These are phyloP conservation scores for Adiantum capillusveneris DNA, from an alignment of 75 land plant species.

Conservation along the genomic window DNA sequence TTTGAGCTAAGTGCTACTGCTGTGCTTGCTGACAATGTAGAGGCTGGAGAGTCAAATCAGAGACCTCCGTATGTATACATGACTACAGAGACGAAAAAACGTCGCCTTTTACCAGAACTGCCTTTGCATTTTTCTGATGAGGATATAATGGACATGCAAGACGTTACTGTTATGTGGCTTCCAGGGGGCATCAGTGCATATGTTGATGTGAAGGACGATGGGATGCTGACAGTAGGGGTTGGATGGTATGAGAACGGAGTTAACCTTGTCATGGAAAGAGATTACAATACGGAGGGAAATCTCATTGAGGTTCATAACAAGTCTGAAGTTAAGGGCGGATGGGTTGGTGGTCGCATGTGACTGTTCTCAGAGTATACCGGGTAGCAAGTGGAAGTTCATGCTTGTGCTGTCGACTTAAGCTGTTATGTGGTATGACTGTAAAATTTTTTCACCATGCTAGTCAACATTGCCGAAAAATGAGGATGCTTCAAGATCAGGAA, in stretches of 20 bases:
- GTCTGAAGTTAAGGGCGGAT: constrained; percentile 84
- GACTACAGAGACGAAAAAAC: constrained; percentile 64
- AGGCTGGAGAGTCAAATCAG: constrained; percentile 9
- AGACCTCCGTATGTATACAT: constrained; percentile 51
- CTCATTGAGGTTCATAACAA: constrained; percentile 69
- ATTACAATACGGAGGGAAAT: constrained; percentile 78
- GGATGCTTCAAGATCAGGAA: no score
- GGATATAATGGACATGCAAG: constrained; percentile 63
- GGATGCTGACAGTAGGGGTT: constrained; percentile 73
- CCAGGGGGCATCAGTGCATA: constrained; percentile 80
- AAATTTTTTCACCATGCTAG: no score
- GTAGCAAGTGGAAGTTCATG: no score
- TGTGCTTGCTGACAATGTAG: constrained; percentile 34
- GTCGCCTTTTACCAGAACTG: constrained; percentile 61
- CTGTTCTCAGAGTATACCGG: no score
- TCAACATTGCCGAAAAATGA: no score
- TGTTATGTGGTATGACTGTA: no score
- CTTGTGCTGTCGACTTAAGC: no score
- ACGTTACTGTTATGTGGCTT: constrained; percentile 76
- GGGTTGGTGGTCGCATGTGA: constrained; percentile 33
- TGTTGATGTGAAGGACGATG: constrained; percentile 75
- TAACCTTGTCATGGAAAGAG: constrained; percentile 92
- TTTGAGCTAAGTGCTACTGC: constrained; percentile 85
- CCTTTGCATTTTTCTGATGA: constrained; percentile 61
- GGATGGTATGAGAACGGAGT: constrained; percentile 91